Base-by-base conservation (phyloP, 106 monocot species). In the Dendrobium nobile region DNA sequence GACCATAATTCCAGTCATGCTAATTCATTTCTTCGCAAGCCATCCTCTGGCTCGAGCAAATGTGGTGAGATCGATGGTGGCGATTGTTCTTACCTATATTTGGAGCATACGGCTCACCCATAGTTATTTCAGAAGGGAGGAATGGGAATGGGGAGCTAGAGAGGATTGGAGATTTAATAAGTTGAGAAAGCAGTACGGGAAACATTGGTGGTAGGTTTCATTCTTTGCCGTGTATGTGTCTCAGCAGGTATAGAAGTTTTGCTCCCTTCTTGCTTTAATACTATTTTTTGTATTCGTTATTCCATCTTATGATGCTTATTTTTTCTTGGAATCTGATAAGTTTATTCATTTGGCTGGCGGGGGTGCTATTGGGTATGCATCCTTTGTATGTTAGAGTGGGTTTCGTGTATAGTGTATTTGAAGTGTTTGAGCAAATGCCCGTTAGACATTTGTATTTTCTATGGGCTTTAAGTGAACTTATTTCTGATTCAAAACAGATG, bases 121-220 rank as follows among this genome's bases (percentile, higher is more conserved):
- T 73, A 98, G 86, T 77, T 98, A 98, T 82, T 91, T 98, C 79
- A 90, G 97, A 64, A 87, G 97, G 86, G 97, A 98, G 87, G 83
- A 78, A 54, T 98, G 97, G 97, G 75, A 90, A 78, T 94, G 94
- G 94, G 97, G 97, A 1, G 82, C 78, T 41, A 89, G 94, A 72
- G 97, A 98, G 89, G 97, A 98, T 74, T 98, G 97, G 97, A 83
- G 97, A 86, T 98, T 92, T 77, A 77, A 61, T 55, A 85, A 94
- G 37, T 88, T 94, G 94, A 92, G 97, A 78, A 75, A 26, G 81
- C 54, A 85, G 72, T 89, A 89, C 73, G 91, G 94, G 48, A 84
- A 77, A 44, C 83, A 85, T 7, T 98, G 97, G 97, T 91, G 92
- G 89, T 98, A 94, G 97, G 78, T 98, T 20, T 94, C 94, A 7